Conservation (phyloP, 164 flowering plant genomes). For the Nelumbo lutea region DNA sequence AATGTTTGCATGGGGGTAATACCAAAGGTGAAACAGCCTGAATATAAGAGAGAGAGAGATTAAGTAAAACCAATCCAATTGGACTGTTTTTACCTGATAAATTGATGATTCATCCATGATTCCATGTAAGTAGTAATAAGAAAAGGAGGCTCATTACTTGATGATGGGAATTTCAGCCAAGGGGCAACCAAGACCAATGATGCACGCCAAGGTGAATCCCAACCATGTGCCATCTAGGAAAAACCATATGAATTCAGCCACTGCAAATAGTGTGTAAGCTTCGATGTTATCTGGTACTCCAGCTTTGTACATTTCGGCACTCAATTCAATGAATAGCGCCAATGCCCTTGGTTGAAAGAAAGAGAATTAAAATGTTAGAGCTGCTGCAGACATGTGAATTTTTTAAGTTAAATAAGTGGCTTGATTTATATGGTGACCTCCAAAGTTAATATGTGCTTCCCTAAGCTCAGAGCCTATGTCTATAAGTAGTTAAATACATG, state of each 20-base stretch:
- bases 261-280: conserved; percentile 69
- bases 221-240: conserved; percentile 56
- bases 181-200: conserved; percentile 71
- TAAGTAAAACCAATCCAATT: background rate
- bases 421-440: background rate
- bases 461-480: too few relatives aligned
- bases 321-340: conserved; percentile 62
- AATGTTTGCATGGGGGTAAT: conserved; percentile 74
- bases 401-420: background rate
- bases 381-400: too few relatives aligned
- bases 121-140: background rate
- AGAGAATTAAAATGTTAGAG: conserved; percentile 3
- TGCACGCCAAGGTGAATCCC: conserved; percentile 73
- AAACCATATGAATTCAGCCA: conserved; percentile 71
- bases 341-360: conserved; percentile 41
- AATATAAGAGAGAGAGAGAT: background rate
- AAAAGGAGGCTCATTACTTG: conserved; percentile 39
- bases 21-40: conserved; percentile 82
- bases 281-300: conserved; percentile 72
- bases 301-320: conserved; percentile 83
- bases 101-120: background rate
- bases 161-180: conserved; percentile 85
- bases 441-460: background rate
- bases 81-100: background rate
- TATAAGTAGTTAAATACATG: too few relatives aligned